Base-by-base conservation (phyloP, 2,329 filamentous ascomycete genomes). In the Bipolaris sorokiniana region DNA sequence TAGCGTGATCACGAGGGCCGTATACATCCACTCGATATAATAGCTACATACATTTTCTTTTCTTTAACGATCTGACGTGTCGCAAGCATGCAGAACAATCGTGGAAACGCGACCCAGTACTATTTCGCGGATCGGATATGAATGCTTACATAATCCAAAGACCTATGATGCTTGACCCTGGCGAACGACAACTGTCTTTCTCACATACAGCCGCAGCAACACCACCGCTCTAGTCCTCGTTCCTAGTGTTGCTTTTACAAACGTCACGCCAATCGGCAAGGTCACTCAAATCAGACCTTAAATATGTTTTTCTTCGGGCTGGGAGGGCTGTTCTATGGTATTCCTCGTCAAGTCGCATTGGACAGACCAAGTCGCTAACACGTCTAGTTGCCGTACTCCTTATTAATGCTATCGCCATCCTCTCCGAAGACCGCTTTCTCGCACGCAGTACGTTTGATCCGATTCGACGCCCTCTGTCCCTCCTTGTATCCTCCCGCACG, bases 341-440 rank as follows among this genome's bases (percentile, higher is more conserved):
- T 54, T 45, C 16, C 33, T 31, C 11, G n/a, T 20, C 10, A 47
- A 54, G 55, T 40, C 26, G 31, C 45, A 47, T 45, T 34, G 13
- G 41, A 48, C 34, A 41, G 40, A 48, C 51, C 46, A 57, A 46
- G 36, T 50, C 48, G 59, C 65, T 68, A 47, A 70, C 62, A 59
- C 37, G 54, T 37, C 11, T 71, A 92, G 90, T 94, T 66, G 85
- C 87, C 67, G 83, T 96, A 75, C 91, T 98, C 72, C 86, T 98
- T 75, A 88, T 95, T 79, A 99, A 99, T 79, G 91, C 92, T 65
- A 89, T 98, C 74, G 92, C 93, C 63, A 88, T 97, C 73, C 89
- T 98, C 64, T 96, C 92, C 69, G 93, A 97, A 86, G 92, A 97
- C 80, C 90, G 92, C 61, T 97, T 97, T 78, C 90, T 97, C 65